Evolutionary conservation across 2,329 filamentous ascomycete genomes (phyloP).

Genomic region (Cercospora sp.): DNA sequence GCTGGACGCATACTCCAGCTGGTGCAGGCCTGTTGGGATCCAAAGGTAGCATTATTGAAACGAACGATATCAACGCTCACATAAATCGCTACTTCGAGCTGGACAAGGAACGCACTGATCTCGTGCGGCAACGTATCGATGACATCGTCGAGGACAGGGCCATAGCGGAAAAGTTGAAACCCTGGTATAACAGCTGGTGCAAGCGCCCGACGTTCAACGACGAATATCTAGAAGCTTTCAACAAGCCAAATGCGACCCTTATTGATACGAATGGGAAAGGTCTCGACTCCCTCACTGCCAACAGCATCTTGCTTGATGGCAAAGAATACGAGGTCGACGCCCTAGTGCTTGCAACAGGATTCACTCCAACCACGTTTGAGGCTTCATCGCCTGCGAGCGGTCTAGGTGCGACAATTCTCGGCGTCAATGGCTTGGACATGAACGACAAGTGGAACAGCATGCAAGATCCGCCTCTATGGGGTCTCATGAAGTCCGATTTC

Average conservation of each 20-base stretch:
- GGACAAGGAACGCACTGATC: constrained; percentile 48
- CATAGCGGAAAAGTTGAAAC: constrained; percentile 56
- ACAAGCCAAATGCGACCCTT: constrained; percentile 58
- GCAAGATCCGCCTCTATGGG: background rate
- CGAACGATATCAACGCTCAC: background rate
- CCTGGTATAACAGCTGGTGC: constrained; percentile 63
- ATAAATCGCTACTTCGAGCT: constrained; percentile 23
- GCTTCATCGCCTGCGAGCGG: background rate
- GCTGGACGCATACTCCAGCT: constrained; percentile 19
- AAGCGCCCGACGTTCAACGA: constrained; percentile 56
- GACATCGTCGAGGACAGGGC: constrained; percentile 54
- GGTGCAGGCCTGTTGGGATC: background rate
- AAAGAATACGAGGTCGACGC: background rate
- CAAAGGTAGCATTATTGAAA: background rate
- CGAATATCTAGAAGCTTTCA: constrained; percentile 55
- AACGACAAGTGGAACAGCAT: background rate
- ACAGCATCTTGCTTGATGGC: background rate
- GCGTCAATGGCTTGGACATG: background rate
- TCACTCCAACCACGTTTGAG: background rate
- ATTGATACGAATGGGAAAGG: constrained; percentile 61
- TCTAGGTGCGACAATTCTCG: background rate
- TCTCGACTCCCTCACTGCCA: background rate
- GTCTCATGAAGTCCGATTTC: background rate
- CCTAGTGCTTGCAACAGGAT: background rate
- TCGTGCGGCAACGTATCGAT: constrained; percentile 51